Base-by-base conservation (phyloP, 2,329 filamentous ascomycete genomes). In the Pseudonectria buxi region DNA sequence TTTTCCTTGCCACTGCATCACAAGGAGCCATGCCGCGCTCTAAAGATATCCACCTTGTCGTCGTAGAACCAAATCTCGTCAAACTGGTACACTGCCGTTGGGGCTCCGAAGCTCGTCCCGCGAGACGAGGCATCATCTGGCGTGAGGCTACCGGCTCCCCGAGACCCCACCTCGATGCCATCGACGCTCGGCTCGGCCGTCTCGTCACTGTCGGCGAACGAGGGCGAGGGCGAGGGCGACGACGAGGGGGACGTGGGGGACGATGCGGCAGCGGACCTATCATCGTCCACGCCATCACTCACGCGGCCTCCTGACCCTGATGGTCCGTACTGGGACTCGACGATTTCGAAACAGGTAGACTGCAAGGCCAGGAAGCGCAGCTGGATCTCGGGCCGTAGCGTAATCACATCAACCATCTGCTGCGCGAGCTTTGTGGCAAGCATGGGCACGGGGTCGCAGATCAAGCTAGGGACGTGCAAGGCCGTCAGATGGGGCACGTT, bases 361-460 rank as follows among this genome's bases (percentile, higher is more conserved):
- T 32, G 31, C n/a, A 44, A 35, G n/a, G 33, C 39, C 4, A 44
- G 28, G 24, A 34, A 41, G 18, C 39, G 35, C 13, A 44, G 18
- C 26, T 28, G 28, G 13, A 37, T 35, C 26, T 44, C 39, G 6
- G 39, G 41, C 26, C 38, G 38, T 29, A 44, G 33, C 26, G 38
- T 32, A 28, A 44, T 44, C 30, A 39, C 36, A 14, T 44, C 41
- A 30, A 44, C 38, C 22, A 44, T 38, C 28, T 44, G 38, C 24
- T 35, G 34, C 4, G 26, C 38, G 18, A 38, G 29, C 15, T 44
- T 32, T 10, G 16, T 25, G 16, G 28, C 22, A 14, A 36, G 30
- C 15, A 32, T 16, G 14, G 30, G 33, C 3, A 30, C 26, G 18
- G 22, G 22, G 18, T 33, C 33, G 32, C 39, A 36, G 18, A 36